Base-by-base conservation (phyloP, 2,329 filamentous ascomycete species). In the Lachnellula hyalina region DNA sequence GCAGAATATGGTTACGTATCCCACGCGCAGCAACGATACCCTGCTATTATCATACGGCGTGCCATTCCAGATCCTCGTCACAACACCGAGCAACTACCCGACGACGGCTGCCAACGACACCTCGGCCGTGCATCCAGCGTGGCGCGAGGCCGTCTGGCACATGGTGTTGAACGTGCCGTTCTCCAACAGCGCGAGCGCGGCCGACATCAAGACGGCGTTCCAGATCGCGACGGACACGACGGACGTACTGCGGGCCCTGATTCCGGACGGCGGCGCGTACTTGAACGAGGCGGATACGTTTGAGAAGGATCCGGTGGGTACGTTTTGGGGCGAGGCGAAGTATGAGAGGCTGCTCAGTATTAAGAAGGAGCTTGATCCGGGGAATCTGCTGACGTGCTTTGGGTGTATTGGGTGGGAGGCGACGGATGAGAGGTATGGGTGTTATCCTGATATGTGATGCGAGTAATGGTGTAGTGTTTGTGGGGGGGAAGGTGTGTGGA, bases 61-160 rank as follows among this genome's bases (percentile, higher is more conserved):
- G 4, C 41, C 41, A 8, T 19, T 44, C n/a, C 41, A 44, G 41
- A 44, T 44, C 19, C 41, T 44, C 41, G 41, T 44, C 12, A 44
- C 41, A 8, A 15, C 41, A 5, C 41, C 41, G 5, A 44, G 41
- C 21, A 44, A 11, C 21, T 44, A 44, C 11, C 19, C 41, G 5
- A 44, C 41, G 12, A 73, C 51, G 2, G 45, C 45, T 9, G 51
- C 35, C 21, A 48, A 49, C 46, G 41, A 53, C 38, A 53, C 51
- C 3, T 42, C 51, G 5, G 34, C 51, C 36, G 23, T 42, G 6
- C 40, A 25, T 17, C 51, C 51, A 12, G 45, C 45, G 3, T 53
- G 51, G 51, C 32, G 45, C 28, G 40, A 42, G 17, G 32, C 15
- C 5, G 46, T 46, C 8, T 53, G 51, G 51, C n/a, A 49, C 46